Percentiles rank a stretch among this genome's conserved stretches.
Evolutionary conservation across 306 rosid species (phyloP).

Genomic region (Castanopsis chinensis): DNA sequence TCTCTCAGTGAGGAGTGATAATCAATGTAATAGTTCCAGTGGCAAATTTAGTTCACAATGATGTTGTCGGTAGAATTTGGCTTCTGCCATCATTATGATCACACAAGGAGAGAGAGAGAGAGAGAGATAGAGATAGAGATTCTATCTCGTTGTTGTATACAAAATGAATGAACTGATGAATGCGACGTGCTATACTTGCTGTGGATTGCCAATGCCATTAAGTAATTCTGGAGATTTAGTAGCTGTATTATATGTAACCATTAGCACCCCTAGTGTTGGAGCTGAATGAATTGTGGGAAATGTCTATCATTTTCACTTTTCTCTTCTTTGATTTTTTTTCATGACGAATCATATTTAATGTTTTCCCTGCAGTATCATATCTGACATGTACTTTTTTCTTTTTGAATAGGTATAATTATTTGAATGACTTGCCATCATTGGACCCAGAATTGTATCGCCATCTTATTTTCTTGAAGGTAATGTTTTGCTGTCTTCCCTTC

Average conservation of each 20-base stretch:
- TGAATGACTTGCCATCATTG: slow-evolving; percentile 94
- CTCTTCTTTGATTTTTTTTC: too few species aligned
- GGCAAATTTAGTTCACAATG: not conserved
- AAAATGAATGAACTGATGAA: not conserved
- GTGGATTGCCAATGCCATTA: not conserved
- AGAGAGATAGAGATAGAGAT: not conserved
- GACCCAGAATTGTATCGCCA: slow-evolving; percentile 96
- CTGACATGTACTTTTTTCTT: not conserved
- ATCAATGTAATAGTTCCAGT: not conserved
- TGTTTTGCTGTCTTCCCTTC: not conserved
- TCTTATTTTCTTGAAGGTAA: slow-evolving; percentile 94
- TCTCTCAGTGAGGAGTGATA: not conserved
- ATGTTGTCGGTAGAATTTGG: not conserved
- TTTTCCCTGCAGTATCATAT: not conserved
- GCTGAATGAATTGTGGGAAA: not conserved
- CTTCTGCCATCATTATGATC: not conserved
- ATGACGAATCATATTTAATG: too few species aligned
- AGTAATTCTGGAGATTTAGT: not conserved
- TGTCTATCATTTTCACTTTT: not conserved
- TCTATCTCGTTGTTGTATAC: not conserved
- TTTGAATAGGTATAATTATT: slow-evolving; percentile 78
- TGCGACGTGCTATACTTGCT: not conserved
- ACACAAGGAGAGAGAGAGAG: not conserved
- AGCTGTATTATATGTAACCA: not conserved
- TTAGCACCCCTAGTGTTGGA: not conserved